phyloP scores from a whole-genome alignment of 768 basidiomycete genomes.

The Lactarius hatsudake region DNA sequence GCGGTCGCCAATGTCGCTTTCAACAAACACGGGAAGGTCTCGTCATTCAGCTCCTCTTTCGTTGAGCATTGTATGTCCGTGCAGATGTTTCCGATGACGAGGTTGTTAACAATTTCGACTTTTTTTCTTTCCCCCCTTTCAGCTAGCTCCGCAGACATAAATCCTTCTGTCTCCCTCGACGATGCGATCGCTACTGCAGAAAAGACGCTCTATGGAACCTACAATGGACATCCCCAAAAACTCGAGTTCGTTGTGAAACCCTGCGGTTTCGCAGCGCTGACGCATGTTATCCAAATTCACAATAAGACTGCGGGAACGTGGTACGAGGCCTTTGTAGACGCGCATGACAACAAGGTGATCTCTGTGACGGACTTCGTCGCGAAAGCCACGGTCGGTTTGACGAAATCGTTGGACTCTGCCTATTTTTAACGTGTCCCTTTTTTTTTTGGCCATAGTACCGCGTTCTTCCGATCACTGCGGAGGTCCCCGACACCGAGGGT shows the following conservation, averaged over 20 bases:
- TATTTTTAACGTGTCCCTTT: neutral
- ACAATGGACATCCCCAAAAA: slow-evolving; percentile 40
- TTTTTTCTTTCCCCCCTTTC: neutral
- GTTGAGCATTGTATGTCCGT: slow-evolving; percentile 39
- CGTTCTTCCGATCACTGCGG: slow-evolving; percentile 42
- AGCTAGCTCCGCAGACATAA: slow-evolving; percentile 33
- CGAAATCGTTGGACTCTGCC: neutral
- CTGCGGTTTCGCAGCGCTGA: slow-evolving; percentile 40
- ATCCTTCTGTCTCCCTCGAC: slow-evolving; percentile 38
- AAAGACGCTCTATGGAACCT: slow-evolving; percentile 38
- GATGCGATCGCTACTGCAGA: slow-evolving; percentile 41
- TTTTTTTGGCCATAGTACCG: slow-evolving; percentile 37
- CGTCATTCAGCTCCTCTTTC: slow-evolving; percentile 48
- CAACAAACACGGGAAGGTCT: slow-evolving; percentile 41
- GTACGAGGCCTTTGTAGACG: slow-evolving; percentile 60
- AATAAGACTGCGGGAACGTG: slow-evolving; percentile 44
- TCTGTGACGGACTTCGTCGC: slow-evolving; percentile 52
- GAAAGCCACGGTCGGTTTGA: slow-evolving; percentile 39
- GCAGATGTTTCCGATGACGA: neutral
- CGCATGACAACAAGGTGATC: slow-evolving; percentile 49
- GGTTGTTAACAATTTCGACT: neutral
- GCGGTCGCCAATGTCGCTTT: slow-evolving; percentile 48
- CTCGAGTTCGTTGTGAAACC: slow-evolving; percentile 43
- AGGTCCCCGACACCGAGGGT: slow-evolving; percentile 45
- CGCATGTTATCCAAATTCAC: slow-evolving; percentile 44